phyloP scores from a whole-genome alignment of 129 eudicot species.

The Deinandra increscens region DNA sequence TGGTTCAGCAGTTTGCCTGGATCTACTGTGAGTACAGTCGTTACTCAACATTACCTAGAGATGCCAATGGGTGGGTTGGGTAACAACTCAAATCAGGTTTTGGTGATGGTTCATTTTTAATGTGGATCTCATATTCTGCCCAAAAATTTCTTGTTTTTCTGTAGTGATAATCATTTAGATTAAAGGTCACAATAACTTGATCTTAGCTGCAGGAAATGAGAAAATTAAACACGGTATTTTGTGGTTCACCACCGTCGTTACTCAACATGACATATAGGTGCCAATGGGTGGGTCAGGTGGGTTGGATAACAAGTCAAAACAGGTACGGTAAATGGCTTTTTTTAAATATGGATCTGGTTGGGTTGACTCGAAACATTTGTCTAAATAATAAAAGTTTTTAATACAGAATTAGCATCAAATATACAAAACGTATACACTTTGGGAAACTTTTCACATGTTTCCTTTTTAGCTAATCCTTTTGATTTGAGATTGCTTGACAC shows the following conservation, averaged over 20 bases:
- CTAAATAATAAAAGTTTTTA: background rate
- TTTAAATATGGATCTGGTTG: background rate
- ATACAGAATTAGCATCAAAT: background rate
- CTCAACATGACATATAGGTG: background rate
- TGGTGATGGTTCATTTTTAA: too few relatives aligned
- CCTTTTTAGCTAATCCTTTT: background rate
- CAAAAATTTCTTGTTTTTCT: background rate
- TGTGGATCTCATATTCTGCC: background rate
- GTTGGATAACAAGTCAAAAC: background rate
- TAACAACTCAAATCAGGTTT: too few relatives aligned
- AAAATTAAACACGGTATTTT: constrained; percentile 4
- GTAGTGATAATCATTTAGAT: background rate
- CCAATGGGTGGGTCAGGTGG: background rate
- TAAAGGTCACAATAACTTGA: background rate
- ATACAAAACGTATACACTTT: background rate
- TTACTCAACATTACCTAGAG: background rate
- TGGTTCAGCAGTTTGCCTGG: background rate
- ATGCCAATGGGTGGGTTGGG: too few relatives aligned
- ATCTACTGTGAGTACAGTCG: background rate
- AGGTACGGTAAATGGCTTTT: background rate
- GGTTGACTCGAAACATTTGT: background rate
- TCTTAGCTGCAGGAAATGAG: background rate
- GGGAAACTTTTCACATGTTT: background rate
- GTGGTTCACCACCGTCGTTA: background rate
- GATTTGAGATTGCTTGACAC: background rate